A percentile compares a stretch with the other conserved stretches of the same genome.
phyloP scores from a whole-genome alignment of 345 rosid species.

The Arabis alpina region DNA sequence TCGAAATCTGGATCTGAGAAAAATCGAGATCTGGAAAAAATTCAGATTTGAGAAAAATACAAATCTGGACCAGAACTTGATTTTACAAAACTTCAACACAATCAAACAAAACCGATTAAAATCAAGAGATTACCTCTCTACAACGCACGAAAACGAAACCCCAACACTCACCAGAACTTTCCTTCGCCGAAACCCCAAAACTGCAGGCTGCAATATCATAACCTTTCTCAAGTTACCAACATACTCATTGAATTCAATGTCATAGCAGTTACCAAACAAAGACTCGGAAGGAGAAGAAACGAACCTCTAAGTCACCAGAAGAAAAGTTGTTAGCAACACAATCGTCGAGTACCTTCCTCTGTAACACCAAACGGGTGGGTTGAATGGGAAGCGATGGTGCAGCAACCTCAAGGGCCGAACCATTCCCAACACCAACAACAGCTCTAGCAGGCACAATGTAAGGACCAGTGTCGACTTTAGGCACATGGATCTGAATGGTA shows the following conservation, averaged over 20 bases:
- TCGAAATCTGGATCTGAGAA: no score
- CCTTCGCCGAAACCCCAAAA: no score
- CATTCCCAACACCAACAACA: conserved; percentile 43
- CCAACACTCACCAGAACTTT: no score
- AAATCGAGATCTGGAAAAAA: no score
- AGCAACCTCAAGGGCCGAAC: conserved; percentile 52
- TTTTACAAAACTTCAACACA: no score
- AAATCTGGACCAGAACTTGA: no score
- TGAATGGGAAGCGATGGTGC: conserved; percentile 48
- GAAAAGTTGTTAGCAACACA: conserved; percentile 62
- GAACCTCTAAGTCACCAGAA: conserved; percentile 66
- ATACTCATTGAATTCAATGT: not conserved
- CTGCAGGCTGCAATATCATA: not conserved
- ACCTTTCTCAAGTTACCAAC: conserved; percentile 10
- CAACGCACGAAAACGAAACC: no score
- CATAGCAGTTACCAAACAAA: no score
- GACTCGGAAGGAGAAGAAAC: no score
- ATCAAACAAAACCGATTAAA: no score
- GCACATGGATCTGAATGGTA: conserved; percentile 82
- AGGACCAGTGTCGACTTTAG: conserved; percentile 63
- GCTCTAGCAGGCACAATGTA: conserved; percentile 41
- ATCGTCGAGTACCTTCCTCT: conserved; percentile 71
- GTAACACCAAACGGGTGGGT: conserved; percentile 68
- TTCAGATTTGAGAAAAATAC: no score
- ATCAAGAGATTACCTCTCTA: no score